Evolutionary conservation across 352 stramenopile genomes (phyloP).

Genomic region (Globisporangium recalcitrans): DNA sequence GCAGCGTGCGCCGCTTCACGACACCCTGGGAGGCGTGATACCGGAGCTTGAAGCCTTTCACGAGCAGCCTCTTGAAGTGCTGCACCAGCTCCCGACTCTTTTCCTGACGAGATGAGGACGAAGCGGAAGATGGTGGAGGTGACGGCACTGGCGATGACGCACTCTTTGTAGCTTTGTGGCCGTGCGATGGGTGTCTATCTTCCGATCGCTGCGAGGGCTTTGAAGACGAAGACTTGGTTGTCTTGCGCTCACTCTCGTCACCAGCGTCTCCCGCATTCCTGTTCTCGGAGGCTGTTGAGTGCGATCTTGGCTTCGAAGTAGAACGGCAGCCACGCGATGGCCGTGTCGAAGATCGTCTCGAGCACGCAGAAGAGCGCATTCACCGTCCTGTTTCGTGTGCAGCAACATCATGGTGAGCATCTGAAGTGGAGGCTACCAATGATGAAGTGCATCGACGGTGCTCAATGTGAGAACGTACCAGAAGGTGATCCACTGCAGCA

Average conservation of each 20-base stretch:
- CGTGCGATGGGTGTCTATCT: not conserved
- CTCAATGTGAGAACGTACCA: constrained; percentile 25
- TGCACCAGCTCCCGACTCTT: constrained; percentile 58
- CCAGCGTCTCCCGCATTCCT: not conserved
- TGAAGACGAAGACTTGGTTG: not conserved
- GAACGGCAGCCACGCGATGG: constrained; percentile 58
- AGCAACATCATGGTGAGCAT: constrained; percentile 1
- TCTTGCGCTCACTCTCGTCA: not conserved
- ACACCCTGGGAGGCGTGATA: constrained; percentile 46
- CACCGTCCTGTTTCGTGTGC: constrained; percentile 29
- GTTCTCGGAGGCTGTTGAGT: not conserved
- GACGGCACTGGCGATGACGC: not conserved
- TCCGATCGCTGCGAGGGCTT: not conserved
- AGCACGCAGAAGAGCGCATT: constrained; percentile 57
- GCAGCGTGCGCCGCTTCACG: constrained; percentile 41
- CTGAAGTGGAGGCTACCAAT: not conserved
- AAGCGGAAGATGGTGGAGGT: not conserved
- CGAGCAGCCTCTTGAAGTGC: constrained; percentile 70
- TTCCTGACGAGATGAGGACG: constrained; percentile 20
- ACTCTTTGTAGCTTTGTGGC: not conserved
- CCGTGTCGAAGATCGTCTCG: constrained; percentile 54
- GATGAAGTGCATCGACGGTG: not conserved
- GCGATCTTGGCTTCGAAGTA: constrained; percentile 74
- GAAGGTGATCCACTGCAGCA: constrained; percentile 61
- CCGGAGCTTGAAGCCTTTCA: constrained; percentile 58